Base-by-base conservation (phyloP, 768 basidiomycete species). In the Hypholoma sublateritium region DNA sequence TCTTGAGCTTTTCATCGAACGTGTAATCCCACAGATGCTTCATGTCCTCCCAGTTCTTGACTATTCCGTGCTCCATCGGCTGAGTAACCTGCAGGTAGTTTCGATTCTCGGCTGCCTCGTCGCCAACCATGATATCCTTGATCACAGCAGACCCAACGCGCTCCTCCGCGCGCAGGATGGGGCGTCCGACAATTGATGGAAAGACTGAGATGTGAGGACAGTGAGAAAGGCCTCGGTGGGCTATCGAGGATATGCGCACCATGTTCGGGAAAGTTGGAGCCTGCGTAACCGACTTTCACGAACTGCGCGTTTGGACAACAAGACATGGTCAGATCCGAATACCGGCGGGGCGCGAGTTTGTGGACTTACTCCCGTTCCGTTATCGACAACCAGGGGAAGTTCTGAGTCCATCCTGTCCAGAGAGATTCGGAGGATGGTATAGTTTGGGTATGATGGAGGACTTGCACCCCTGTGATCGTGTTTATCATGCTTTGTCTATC, bases 41-140 rank as follows among this genome's bases (percentile, higher is more conserved):
- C 97, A 98, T 99, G 74, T 99, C 97, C 70, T 95, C 93, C 97
- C 97, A 99, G 74, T 98, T 98, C 65, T 90, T 88, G 46, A 99
- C 88, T 74, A 99, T 98, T 41, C 97, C 97, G 71, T 99, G 97
- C 70, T 99, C 97, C 92, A 99, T 94, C 1, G 97, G 97, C 67
- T 98, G 97, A 0, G 95, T 93, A 35, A 99, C 82, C 74, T 98
- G 95, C 39, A 99, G 87, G 76, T 91, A 98, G 70, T 92, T 95
- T 47, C 97, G 89, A 73, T 93, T 89, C 73, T 88, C 83, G 13
- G 92, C 92, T 22, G 97, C 97, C 70, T 97, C 93, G 79, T 98
- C 96, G 60, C 97, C 97, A 71, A 98, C 78, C 94, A 98, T 97
- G 77, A 98, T 90, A 72, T 99, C 96, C 69, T 92, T 93, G 81